Evolutionary conservation across 2,329 filamentous ascomycete genomes (phyloP).

Genomic region (Diplodia mutila): DNA sequence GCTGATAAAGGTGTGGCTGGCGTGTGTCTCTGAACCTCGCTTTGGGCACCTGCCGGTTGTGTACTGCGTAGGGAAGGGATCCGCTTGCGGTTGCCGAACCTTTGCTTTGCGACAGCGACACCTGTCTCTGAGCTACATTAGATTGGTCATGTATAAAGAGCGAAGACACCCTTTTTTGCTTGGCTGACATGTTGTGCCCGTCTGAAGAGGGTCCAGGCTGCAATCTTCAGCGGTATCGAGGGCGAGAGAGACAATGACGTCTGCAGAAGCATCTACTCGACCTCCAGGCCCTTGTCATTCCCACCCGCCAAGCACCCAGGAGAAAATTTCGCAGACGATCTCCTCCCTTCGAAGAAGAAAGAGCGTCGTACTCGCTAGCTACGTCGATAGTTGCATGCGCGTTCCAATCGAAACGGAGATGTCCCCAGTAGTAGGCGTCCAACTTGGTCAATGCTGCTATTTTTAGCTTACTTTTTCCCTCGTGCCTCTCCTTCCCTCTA

Average conservation of each 20-base stretch:
- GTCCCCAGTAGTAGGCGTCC: neutral
- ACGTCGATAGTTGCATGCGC: neutral
- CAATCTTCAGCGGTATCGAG: neutral
- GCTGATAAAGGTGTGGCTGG: too few relatives aligned
- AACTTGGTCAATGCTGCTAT: neutral
- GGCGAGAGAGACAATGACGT: neutral
- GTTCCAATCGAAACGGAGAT: neutral
- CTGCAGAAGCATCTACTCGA: neutral
- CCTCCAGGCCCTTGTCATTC: constrained; percentile 36
- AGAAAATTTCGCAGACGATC: neutral
- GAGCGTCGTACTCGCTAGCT: neutral
- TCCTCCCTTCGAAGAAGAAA: neutral
- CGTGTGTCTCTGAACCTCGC: neutral
- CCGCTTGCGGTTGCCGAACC: neutral
- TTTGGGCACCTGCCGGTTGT: too few relatives aligned
- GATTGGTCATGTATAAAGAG: neutral
- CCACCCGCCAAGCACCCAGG: constrained; percentile 36
- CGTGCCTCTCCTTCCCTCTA: constrained; percentile 43
- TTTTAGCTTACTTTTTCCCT: neutral
- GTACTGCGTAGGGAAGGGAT: too few relatives aligned
- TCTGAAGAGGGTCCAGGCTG: neutral
- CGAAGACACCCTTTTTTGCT: neutral
- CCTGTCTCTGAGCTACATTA: too few relatives aligned
- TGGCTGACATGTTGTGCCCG: neutral
- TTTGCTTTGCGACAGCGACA: neutral